A percentile compares a stretch with the other conserved stretches of the same genome.
These are phyloP conservation scores for Bretziella fagacearum DNA, from an alignment of 2,329 filamentous ascomycete species.

Conservation along the genomic window DNA sequence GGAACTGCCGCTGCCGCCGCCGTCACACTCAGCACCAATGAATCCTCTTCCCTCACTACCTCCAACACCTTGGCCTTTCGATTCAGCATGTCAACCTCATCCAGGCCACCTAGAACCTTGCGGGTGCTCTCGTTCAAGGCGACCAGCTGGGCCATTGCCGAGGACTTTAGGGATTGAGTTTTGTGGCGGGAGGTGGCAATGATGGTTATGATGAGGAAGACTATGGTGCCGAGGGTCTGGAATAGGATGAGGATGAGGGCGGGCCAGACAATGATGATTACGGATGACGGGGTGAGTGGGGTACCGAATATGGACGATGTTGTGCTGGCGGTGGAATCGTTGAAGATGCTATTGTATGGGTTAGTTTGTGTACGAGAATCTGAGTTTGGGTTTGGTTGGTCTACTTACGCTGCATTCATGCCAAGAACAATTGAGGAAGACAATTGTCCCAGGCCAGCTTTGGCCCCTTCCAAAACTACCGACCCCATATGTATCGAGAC, in stretches of 20 bases:
- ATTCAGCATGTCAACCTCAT: slow-evolving; percentile 9
- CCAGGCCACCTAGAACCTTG: slow-evolving; percentile 13
- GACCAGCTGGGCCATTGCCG: slow-evolving; percentile 18
- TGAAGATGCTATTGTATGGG: neutral
- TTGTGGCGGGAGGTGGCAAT: slow-evolving; percentile 17
- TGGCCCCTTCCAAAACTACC: neutral
- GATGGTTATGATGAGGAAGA: slow-evolving; percentile 18
- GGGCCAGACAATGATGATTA: slow-evolving; percentile 18
- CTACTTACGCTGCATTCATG: neutral
- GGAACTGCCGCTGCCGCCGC: neutral
- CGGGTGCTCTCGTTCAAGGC: slow-evolving; percentile 16
- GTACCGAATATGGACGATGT: slow-evolving; percentile 14
- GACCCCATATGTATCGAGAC: neutral
- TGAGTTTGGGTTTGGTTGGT: neutral
- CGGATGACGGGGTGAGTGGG: slow-evolving; percentile 15
- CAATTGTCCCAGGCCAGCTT: neutral
- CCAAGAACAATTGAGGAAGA: neutral
- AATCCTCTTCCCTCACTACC: slow-evolving; percentile 9
- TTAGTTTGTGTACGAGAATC: neutral
- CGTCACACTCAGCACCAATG: neutral
- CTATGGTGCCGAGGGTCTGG: slow-evolving; percentile 16
- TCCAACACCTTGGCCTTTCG: slow-evolving; percentile 15
- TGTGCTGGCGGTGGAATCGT: neutral
- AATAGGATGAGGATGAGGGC: slow-evolving; percentile 18
- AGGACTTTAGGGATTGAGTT: slow-evolving; percentile 19